A percentile compares a stretch with the other conserved stretches of the same genome.
These are phyloP conservation scores for Nemania abortiva DNA, from an alignment of 2,329 filamentous ascomycete genomes.

Conservation along the genomic window DNA sequence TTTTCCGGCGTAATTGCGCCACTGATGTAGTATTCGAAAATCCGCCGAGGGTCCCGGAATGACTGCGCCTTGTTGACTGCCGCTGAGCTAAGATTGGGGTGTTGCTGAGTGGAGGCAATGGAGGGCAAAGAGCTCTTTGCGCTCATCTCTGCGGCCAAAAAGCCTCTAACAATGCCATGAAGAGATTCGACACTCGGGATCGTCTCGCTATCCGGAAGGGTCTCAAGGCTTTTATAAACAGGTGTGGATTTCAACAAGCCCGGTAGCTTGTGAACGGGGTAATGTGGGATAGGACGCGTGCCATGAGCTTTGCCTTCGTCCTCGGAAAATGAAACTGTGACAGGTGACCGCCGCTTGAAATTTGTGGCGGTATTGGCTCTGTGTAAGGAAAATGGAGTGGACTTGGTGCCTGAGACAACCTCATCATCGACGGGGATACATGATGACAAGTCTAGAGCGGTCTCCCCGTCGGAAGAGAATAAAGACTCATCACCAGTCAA, in stretches of 20 bases:
- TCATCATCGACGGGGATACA: constrained; percentile 10
- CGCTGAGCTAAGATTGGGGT: neutral
- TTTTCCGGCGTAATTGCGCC: constrained; percentile 31
- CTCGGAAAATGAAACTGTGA: neutral
- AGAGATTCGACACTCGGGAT: constrained; percentile 19
- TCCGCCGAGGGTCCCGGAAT: constrained; percentile 29
- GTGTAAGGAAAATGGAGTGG: neutral
- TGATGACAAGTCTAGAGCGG: constrained; percentile 1
- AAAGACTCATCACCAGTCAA: constrained; percentile 29
- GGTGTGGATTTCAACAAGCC: neutral
- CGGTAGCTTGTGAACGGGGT: neutral
- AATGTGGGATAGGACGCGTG: neutral
- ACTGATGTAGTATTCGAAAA: constrained; percentile 34
- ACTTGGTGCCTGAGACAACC: neutral
- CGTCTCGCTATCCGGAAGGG: neutral
- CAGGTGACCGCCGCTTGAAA: neutral
- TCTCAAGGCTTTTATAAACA: neutral
- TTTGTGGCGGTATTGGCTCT: neutral
- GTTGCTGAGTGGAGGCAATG: neutral
- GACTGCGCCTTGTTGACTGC: constrained; percentile 4
- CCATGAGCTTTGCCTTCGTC: neutral
- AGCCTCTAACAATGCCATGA: constrained; percentile 31
- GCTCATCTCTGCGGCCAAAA: constrained; percentile 19
- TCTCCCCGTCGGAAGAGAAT: constrained; percentile 25
- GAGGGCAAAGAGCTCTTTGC: neutral